phyloP scores from a whole-genome alignment of 75 land plant genomes.

The Ceratopteris richardii region DNA sequence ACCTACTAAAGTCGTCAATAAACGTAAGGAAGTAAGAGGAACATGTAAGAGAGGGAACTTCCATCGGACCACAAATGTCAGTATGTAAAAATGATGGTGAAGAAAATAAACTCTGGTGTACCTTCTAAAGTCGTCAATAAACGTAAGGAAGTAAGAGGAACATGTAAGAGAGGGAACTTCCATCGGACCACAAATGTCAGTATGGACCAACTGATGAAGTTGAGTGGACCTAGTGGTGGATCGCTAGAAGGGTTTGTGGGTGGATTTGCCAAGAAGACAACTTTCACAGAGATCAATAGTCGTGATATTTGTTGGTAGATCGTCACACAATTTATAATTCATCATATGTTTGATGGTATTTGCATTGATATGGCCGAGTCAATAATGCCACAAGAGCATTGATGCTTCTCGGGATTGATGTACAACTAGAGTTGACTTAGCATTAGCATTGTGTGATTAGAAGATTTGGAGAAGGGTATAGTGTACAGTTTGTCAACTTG shows the following conservation, averaged over 20 bases:
- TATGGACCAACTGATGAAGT: constrained; percentile 6
- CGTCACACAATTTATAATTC: not conserved
- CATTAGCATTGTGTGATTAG: no score
- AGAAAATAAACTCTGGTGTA: not conserved
- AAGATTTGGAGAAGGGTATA: not conserved
- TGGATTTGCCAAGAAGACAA: not conserved
- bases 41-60: no score
- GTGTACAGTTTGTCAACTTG: no score
- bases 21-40: constrained; percentile 11
- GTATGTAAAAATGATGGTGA: no score
- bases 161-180: not conserved
- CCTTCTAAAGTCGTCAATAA: not conserved
- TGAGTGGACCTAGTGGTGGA: not conserved
- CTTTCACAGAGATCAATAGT: constrained; percentile 1
- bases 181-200: constrained; percentile 14
- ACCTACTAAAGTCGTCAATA: constrained; percentile 7
- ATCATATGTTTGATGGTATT: not conserved
- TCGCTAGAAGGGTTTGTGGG: not conserved
- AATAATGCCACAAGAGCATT: constrained; percentile 1
- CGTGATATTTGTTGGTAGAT: not conserved
- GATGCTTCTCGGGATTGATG: not conserved
- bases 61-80: no score
- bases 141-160: constrained; percentile 1
- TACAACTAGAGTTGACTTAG: not conserved
- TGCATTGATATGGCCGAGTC: not conserved